Base-by-base conservation (phyloP, 2,329 filamentous ascomycete genomes). In the Cordyceps pruinosa region DNA sequence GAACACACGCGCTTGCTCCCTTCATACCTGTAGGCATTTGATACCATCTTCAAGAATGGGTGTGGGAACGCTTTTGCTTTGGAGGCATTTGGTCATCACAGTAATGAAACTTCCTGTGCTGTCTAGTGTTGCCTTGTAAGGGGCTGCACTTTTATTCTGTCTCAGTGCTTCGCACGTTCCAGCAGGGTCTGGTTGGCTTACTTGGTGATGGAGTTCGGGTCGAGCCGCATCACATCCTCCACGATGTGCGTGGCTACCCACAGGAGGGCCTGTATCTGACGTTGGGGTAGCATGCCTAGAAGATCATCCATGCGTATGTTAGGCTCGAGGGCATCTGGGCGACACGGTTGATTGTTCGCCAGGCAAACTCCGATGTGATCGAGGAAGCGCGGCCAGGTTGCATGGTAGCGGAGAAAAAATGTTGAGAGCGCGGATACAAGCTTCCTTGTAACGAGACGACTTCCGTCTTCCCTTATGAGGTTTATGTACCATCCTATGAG, bases 371-470 rank as follows among this genome's bases (percentile, higher is more conserved):
- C 61, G 35, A 90, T 71, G 65, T 88, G 85, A 37, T 77, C 77
- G 34, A 90, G 69, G 60, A 85, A 89, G 51, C 73, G 73, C n/a
- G 77, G 74, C 87, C 89, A 93, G 6, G 81, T 74, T 12, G 78
- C 73, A 12, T 87, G 82, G 60, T 88, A 88, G 58, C 86, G 86
- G 32, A 89, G 77, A 65, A 89, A 91, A 66, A 87, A 90, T 21
- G 87, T 87, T 17, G 87, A 86, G 7, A 93, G 73, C 7, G 88
- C 87, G n/a, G 87, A 87, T 62, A 87, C 88, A 25, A 93, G 77
- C 71, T 94, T 94, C 63, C 84, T 83, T 21, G 83, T 76, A 7
- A 90, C 87, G 54, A 90, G 76, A 4, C 78, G 73, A 3, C 81
- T 79, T 5, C 78, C 78, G 1, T 75, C 76, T 50, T 77, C 75